Percentiles rank a stretch among this genome's conserved stretches.
Evolutionary conservation across 176 grass and related monocot species (phyloP).

Genomic region (Rhipidocladum racemiflorum): DNA sequence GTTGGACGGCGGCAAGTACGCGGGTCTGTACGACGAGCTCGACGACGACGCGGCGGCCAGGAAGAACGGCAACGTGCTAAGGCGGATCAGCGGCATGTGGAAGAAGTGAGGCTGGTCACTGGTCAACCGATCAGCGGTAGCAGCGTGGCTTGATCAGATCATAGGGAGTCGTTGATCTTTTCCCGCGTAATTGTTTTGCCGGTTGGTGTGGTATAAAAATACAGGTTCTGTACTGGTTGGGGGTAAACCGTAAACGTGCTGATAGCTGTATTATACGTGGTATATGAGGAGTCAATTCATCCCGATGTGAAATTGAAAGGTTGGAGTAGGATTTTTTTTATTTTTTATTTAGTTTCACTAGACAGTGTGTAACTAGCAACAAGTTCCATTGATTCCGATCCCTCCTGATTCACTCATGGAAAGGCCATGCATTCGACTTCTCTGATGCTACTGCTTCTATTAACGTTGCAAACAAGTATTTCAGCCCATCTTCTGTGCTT

Average conservation of each 20-base stretch:
- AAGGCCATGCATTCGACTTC: not conserved
- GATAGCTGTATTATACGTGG: conserved; percentile 48
- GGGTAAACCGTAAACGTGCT: conserved; percentile 28
- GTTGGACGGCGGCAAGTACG: conserved; percentile 55
- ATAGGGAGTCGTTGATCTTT: not conserved
- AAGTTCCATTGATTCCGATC: not conserved
- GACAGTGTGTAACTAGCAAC: not conserved
- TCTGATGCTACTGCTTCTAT: not conserved
- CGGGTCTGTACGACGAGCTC: conserved; percentile 46
- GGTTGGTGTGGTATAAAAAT: conserved; percentile 44
- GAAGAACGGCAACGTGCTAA: conserved; percentile 82
- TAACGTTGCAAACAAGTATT: too few species aligned
- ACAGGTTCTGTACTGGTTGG: conserved; percentile 39
- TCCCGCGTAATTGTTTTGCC: conserved; percentile 43
- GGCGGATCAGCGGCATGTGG: conserved; percentile 95
- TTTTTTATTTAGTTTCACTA: not conserved
- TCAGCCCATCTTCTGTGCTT: not conserved
- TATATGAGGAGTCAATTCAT: conserved; percentile 43
- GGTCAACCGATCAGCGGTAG: not conserved
- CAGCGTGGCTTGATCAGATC: conserved; percentile 19
- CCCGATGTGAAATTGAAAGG: not conserved
- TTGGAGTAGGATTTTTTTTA: not conserved
- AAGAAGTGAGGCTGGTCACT: conserved; percentile 62
- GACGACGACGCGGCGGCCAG: conserved; percentile 68
- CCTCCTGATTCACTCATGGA: not conserved